These are phyloP conservation scores for Vanrija humicola DNA, from an alignment of 1,284 basidiomycete genomes.

Conservation along the genomic window DNA sequence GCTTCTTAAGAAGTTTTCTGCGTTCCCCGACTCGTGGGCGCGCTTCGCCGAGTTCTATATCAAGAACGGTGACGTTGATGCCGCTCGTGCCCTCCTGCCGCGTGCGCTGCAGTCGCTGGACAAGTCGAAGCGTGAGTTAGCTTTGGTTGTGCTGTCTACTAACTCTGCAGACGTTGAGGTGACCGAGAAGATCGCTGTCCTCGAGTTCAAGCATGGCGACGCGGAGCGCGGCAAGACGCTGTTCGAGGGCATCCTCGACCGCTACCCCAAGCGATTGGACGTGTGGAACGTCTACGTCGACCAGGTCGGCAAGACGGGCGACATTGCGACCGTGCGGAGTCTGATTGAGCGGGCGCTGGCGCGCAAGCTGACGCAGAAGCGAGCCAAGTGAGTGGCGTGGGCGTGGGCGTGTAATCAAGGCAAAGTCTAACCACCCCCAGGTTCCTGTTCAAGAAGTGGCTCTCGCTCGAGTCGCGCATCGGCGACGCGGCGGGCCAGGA, in stretches of 20 bases:
- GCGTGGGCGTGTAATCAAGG: too few relatives aligned
- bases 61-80: constrained; percentile 66
- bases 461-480: constrained; percentile 77
- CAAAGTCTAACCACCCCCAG: constrained; percentile 44
- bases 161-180: constrained; percentile 74
- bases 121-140: constrained; percentile 79
- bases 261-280: constrained; percentile 89
- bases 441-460: constrained; percentile 96
- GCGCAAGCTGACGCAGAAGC: constrained; percentile 86
- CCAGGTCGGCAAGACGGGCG: constrained; percentile 75
- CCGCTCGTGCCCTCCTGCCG: constrained; percentile 80
- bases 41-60: constrained; percentile 74
- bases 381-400: constrained; percentile 68
- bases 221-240: constrained; percentile 91
- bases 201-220: constrained; percentile 93
- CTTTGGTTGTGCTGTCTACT: neutral
- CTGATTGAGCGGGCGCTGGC: constrained; percentile 78
- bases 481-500: constrained; percentile 82
- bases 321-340: constrained; percentile 72
- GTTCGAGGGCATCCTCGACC: constrained; percentile 93
- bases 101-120: constrained; percentile 88
- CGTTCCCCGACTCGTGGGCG: constrained; percentile 88
- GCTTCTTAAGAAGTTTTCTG: constrained; percentile 87
- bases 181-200: constrained; percentile 87
- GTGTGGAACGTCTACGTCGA: constrained; percentile 97